Evolutionary conservation across 2,329 filamentous ascomycete genomes (phyloP).

Genomic region (Fusarium nisikadoi): DNA sequence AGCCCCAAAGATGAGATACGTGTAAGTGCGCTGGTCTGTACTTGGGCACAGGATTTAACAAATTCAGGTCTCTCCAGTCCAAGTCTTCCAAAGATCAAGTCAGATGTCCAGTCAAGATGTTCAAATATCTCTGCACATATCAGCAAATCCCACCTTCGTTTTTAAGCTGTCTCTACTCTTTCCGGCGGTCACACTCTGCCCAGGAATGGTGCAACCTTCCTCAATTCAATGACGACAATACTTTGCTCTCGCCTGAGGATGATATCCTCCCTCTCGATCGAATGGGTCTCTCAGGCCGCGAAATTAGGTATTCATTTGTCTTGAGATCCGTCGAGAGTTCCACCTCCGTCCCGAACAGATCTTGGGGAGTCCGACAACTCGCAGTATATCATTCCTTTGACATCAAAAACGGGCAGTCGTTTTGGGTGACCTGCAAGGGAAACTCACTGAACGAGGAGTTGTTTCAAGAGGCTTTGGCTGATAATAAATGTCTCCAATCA

Average conservation of each 20-base stretch:
- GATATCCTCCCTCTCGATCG: neutral
- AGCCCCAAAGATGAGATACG: constrained; percentile 14
- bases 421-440: constrained; percentile 25
- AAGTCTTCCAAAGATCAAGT: constrained; percentile 9
- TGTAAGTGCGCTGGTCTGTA: neutral
- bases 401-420: neutral
- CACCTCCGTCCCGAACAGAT: neutral
- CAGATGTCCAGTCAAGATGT: neutral
- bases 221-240: constrained; percentile 27
- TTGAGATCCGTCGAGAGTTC: constrained; percentile 28
- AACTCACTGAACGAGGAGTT: constrained; percentile 8
- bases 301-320: constrained; percentile 29
- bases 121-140: constrained; percentile 27
- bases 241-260: neutral
- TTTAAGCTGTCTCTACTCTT: constrained; percentile 17
- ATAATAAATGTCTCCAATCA: neutral
- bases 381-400: constrained; percentile 35
- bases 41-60: neutral
- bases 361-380: constrained; percentile 20
- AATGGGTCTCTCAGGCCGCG: constrained; percentile 19
- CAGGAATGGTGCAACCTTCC: constrained; percentile 26
- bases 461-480: neutral
- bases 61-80: constrained; percentile 14
- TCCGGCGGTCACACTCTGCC: neutral
- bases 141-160: constrained; percentile 20